Evolutionary conservation across 306 rosid genomes (phyloP).

Genomic region (Canavalia ensiformis): DNA sequence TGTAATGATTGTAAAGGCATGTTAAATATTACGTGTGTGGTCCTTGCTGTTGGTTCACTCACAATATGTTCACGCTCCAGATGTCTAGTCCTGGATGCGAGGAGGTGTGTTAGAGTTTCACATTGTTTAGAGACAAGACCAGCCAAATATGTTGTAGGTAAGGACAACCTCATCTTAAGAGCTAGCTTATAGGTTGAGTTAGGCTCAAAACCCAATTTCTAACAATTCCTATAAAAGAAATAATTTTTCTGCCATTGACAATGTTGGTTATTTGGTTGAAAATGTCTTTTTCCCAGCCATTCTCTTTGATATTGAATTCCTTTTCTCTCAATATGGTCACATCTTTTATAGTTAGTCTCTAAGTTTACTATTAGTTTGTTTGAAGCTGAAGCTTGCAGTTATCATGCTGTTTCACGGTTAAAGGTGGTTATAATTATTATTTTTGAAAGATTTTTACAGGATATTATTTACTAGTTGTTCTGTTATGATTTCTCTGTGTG

Average conservation of each 20-base stretch:
- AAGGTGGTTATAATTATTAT: background rate
- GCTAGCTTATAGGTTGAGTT: too few species aligned
- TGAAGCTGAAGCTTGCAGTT: conserved; percentile 27
- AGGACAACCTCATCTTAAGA: too few species aligned
- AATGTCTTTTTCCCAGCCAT: background rate
- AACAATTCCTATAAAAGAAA: background rate
- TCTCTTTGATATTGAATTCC: background rate
- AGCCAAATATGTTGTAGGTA: too few species aligned
- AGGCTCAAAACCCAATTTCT: too few species aligned
- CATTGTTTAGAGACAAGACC: too few species aligned
- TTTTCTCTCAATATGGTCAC: background rate
- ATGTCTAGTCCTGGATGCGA: too few species aligned
- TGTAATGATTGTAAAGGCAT: too few species aligned
- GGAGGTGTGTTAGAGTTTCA: too few species aligned
- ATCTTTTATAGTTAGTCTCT: background rate
- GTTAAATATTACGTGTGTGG: too few species aligned
- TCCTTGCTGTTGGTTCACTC: too few species aligned
- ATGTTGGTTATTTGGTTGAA: background rate
- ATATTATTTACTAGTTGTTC: background rate
- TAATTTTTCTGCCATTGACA: background rate
- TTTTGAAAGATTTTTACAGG: conserved; percentile 2
- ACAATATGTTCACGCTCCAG: too few species aligned
- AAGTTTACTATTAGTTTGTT: conserved; percentile 8
- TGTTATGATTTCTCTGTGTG: background rate
- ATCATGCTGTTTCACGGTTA: background rate